Conservation (phyloP, 2,329 filamentous ascomycete species). For the Hypocrella siamensis region DNA sequence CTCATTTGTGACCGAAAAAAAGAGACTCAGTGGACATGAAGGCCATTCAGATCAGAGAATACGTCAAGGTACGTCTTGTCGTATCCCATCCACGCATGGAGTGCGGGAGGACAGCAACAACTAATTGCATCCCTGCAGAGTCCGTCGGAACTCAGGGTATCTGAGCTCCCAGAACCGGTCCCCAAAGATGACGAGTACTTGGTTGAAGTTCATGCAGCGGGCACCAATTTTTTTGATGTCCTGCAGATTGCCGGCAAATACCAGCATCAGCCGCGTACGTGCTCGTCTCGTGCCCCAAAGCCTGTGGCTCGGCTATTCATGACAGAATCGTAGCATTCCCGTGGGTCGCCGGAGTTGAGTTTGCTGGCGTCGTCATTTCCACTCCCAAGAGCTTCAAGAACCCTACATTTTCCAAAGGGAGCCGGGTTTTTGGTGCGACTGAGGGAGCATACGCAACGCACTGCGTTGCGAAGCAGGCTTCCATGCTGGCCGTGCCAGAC, state of each 20-base stretch:
- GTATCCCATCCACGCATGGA: background rate
- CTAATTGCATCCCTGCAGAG: too few species aligned
- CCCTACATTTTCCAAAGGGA: slow-evolving; percentile 58
- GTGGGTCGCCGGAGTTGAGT: slow-evolving; percentile 78
- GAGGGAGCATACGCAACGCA: slow-evolving; percentile 80
- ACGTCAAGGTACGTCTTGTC: slow-evolving; percentile 3
- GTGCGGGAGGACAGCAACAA: too few species aligned
- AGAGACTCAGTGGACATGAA: slow-evolving; percentile 1
- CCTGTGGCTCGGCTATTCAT: too few species aligned
- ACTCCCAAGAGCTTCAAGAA: slow-evolving; percentile 36
- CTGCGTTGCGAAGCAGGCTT: slow-evolving; percentile 48
- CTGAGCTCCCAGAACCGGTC: slow-evolving; percentile 56
- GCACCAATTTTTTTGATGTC: slow-evolving; percentile 94
- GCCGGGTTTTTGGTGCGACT: slow-evolving; percentile 70
- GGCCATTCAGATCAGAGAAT: slow-evolving; percentile 4
- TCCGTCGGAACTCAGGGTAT: slow-evolving; percentile 63
- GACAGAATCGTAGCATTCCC: slow-evolving; percentile 42
- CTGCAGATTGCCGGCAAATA: slow-evolving; percentile 94
- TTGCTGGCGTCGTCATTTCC: slow-evolving; percentile 61
- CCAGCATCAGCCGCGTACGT: slow-evolving; percentile 63
- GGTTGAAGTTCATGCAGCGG: slow-evolving; percentile 71
- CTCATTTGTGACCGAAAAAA: background rate
- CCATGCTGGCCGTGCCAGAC: slow-evolving; percentile 57
- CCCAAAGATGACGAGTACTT: slow-evolving; percentile 65
- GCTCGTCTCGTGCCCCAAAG: background rate